These are phyloP conservation scores for Mucor plumbeus DNA, from an alignment of 371 early-diverging fungal species.

Conservation along the genomic window DNA sequence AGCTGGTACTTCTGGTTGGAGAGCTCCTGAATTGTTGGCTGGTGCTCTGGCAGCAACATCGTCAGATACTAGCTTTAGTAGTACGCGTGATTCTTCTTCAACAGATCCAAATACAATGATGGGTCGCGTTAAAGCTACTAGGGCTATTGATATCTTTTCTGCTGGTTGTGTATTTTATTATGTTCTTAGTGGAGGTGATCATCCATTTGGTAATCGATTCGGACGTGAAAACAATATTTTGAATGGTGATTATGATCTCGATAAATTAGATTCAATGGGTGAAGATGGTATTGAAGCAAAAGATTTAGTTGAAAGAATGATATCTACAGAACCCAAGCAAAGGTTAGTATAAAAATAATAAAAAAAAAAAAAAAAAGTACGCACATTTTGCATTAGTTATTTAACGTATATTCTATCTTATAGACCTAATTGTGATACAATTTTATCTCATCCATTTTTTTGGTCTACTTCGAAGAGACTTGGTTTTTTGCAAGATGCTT, in stretches of 20 bases:
- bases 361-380: background rate
- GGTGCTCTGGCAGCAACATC: slow-evolving; percentile 38
- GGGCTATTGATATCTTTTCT: slow-evolving; percentile 94
- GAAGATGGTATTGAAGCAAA: slow-evolving; percentile 83
- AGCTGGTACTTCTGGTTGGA: slow-evolving; percentile 95
- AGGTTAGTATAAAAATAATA: slow-evolving; percentile 34
- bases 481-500: slow-evolving; percentile 91
- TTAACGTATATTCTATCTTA: background rate
- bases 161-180: slow-evolving; percentile 95
- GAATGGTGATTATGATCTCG: slow-evolving; percentile 71
- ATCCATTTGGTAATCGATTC: slow-evolving; percentile 95
- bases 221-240: slow-evolving; percentile 89
- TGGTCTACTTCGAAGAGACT: slow-evolving; percentile 87
- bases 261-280: slow-evolving; percentile 69
- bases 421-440: slow-evolving; percentile 75
- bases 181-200: slow-evolving; percentile 85
- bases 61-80: slow-evolving; percentile 28
- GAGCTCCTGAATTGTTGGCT: slow-evolving; percentile 91
- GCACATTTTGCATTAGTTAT: no score
- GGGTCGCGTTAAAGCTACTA: slow-evolving; percentile 71
- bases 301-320: slow-evolving; percentile 91
- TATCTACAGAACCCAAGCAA: slow-evolving; percentile 73
- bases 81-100: slow-evolving; percentile 10
- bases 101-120: slow-evolving; percentile 23
- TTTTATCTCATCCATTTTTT: slow-evolving; percentile 93